Evolutionary conservation across 352 stramenopile species (phyloP).

Genomic region (Phytophthora podocarpi): DNA sequence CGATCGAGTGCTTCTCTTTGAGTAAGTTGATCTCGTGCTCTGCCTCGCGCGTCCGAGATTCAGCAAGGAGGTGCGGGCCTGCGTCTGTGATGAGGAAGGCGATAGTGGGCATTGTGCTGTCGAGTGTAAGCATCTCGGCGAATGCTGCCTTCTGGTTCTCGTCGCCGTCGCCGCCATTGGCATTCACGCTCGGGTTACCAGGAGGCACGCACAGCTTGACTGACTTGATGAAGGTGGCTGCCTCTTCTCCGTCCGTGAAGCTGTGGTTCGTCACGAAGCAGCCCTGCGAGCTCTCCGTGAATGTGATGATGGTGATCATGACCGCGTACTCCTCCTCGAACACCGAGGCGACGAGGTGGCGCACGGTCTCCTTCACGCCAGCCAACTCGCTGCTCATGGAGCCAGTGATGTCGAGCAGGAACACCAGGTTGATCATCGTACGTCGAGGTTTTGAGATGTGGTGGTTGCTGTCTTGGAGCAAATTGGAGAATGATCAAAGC

Average conservation of each 20-base stretch:
- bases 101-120: conserved; percentile 57
- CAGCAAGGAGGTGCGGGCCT: conserved; percentile 49
- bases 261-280: conserved; percentile 70
- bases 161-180: conserved; percentile 61
- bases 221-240: conserved; percentile 42
- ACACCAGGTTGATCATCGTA: conserved; percentile 70
- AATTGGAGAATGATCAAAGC: conserved; percentile 22
- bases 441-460: not conserved
- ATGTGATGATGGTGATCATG: conserved; percentile 78
- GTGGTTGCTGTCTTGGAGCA: conserved; percentile 5
- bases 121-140: conserved; percentile 52
- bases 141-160: conserved; percentile 77
- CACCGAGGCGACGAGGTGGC: conserved; percentile 52
- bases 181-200: conserved; percentile 30
- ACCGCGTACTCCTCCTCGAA: conserved; percentile 59
- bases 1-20: conserved; percentile 48
- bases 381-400: conserved; percentile 65
- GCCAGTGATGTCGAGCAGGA: conserved; percentile 78
- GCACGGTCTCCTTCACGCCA: conserved; percentile 62
- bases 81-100: conserved; percentile 76
- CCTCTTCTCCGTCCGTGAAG: conserved; percentile 59
- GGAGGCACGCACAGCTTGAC: conserved; percentile 56
- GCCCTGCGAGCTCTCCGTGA: conserved; percentile 53
- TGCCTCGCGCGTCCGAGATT: conserved; percentile 40
- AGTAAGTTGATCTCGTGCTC: conserved; percentile 50